phyloP scores from a whole-genome alignment of 176 grass and related monocot genomes.

The Tillandsia fasciculata region DNA sequence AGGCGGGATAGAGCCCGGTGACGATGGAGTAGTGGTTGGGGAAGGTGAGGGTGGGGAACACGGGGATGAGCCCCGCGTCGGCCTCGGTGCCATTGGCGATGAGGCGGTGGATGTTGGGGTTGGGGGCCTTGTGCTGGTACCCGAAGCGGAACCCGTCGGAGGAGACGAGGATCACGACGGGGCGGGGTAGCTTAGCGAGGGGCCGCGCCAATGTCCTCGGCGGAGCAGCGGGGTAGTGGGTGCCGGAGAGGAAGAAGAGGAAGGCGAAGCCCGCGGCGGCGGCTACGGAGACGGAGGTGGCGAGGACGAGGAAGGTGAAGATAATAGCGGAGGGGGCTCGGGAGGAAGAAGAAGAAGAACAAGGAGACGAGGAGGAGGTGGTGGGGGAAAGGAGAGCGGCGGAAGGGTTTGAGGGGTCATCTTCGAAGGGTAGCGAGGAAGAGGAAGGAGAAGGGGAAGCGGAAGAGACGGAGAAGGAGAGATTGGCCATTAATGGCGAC shows the following conservation, averaged over 20 bases:
- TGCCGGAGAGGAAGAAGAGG: slow-evolving; percentile 21
- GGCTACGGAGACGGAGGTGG: slow-evolving; percentile 22
- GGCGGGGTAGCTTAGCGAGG: slow-evolving; percentile 49
- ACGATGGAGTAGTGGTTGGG: slow-evolving; percentile 99
- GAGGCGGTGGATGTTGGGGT: slow-evolving; percentile 61
- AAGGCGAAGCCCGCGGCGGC: slow-evolving; percentile 13
- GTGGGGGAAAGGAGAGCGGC: neutral
- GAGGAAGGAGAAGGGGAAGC: neutral
- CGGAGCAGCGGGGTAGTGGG: neutral
- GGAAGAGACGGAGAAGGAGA: slow-evolving; percentile 1
- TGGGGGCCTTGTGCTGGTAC: slow-evolving; percentile 60
- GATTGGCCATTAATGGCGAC: slow-evolving; percentile 3
- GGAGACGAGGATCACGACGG: slow-evolving; percentile 73
- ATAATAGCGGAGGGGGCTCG: neutral
- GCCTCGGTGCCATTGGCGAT: slow-evolving; percentile 72
- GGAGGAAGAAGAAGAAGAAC: slow-evolving; percentile 8
- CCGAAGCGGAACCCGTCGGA: slow-evolving; percentile 88
- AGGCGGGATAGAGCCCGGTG: slow-evolving; percentile 70
- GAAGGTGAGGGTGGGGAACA: slow-evolving; percentile 90
- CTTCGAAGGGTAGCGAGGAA: slow-evolving; percentile 10
- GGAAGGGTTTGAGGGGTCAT: slow-evolving; percentile 2
- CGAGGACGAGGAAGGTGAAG: slow-evolving; percentile 10
- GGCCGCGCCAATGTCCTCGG: neutral
- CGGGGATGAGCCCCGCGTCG: slow-evolving; percentile 47
- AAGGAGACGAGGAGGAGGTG: neutral